These are phyloP conservation scores for Anisodus tanguticus DNA, from an alignment of 257 asterid genomes.

Conservation along the genomic window DNA sequence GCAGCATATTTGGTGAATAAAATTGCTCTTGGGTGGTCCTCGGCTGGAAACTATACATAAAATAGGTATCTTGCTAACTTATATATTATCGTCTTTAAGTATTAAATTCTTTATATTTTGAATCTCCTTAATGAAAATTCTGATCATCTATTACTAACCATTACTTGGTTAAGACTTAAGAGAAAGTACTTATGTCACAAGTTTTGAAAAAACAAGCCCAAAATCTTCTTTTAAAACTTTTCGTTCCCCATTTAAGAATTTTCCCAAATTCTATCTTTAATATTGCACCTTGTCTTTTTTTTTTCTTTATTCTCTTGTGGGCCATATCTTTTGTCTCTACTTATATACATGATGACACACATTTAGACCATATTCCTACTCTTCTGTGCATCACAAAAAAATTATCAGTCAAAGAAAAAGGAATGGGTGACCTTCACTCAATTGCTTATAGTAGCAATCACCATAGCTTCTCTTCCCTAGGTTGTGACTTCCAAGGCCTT, in stretches of 20 bases:
- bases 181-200: neutral
- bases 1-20: too few species aligned
- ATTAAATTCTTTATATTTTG: too few species aligned
- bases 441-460: constrained; percentile 46
- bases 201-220: neutral
- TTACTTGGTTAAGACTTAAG: too few species aligned
- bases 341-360: constrained; percentile 28
- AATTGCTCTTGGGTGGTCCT: too few species aligned
- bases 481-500: constrained; percentile 52
- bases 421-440: constrained; percentile 62
- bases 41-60: too few species aligned
- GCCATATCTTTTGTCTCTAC: constrained; percentile 22
- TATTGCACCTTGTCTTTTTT: neutral
- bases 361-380: neutral
- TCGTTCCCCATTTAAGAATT: neutral
- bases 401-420: neutral
- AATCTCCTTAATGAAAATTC: too few species aligned
- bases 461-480: constrained; percentile 43
- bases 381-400: constrained; percentile 4
- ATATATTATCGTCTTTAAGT: too few species aligned
- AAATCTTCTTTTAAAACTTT: constrained; percentile 8
- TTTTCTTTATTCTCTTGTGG: neutral
- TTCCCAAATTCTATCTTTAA: too few species aligned
- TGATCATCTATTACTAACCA: too few species aligned
- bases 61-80: too few species aligned